Evolutionary conservation across 1,284 basidiomycete species (phyloP).

Genomic region (Sparassis latifolia): DNA sequence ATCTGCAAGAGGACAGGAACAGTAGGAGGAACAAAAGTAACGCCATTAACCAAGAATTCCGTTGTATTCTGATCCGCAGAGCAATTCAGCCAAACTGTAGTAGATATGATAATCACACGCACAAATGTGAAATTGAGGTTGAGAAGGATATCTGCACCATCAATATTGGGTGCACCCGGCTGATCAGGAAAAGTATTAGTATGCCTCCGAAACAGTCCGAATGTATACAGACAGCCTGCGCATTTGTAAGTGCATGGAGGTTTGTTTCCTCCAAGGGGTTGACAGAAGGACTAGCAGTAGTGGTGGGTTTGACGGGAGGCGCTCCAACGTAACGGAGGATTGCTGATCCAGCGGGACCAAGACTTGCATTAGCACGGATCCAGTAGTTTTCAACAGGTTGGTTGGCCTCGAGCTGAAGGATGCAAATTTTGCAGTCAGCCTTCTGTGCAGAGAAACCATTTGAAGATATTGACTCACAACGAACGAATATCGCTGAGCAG

Average conservation of each 20-base stretch:
- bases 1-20: constrained; percentile 34
- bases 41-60: constrained; percentile 23
- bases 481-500: constrained; percentile 31
- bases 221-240: constrained; percentile 7
- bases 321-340: constrained; percentile 39
- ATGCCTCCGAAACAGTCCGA: not conserved
- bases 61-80: not conserved
- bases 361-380: constrained; percentile 36
- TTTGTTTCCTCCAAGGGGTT: constrained; percentile 22
- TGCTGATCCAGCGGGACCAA: constrained; percentile 17
- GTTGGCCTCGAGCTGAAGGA: constrained; percentile 22
- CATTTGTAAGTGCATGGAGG: constrained; percentile 13
- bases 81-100: not conserved
- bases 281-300: constrained; percentile 6
- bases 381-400: constrained; percentile 33
- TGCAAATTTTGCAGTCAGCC: constrained; percentile 17
- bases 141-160: constrained; percentile 24
- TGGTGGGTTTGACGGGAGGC: constrained; percentile 33
- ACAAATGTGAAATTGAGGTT: constrained; percentile 22
- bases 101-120: constrained; percentile 2
- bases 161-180: constrained; percentile 22
- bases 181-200: constrained; percentile 1
- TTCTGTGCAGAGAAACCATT: not conserved
- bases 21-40: constrained; percentile 19
- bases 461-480: constrained; percentile 11